These are phyloP conservation scores for Diaporthe aspalathi DNA, from an alignment of 2,329 filamentous ascomycete species.

Conservation along the genomic window DNA sequence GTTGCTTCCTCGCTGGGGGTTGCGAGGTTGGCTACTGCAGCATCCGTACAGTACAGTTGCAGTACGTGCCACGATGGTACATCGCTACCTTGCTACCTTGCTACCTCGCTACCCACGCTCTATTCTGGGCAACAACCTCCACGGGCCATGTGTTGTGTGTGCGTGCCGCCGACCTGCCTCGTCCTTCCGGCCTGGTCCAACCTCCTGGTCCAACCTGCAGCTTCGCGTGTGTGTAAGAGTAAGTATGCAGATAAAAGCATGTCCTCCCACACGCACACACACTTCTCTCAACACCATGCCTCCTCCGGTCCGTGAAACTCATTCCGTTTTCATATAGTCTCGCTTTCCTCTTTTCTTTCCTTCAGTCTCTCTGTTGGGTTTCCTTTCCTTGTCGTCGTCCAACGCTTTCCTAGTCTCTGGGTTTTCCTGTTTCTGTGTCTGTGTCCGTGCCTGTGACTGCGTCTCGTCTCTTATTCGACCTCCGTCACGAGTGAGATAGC, in stretches of 20 bases:
- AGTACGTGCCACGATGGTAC: too few species aligned
- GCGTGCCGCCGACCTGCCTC: constrained; percentile 39
- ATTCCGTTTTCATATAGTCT: constrained; percentile 32
- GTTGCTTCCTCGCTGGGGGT: neutral
- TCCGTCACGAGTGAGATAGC: constrained; percentile 13
- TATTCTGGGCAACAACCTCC: constrained; percentile 37
- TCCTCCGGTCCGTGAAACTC: constrained; percentile 28
- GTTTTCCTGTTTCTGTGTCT: constrained; percentile 33
- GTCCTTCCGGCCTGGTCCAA: too few species aligned
- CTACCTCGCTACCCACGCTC: constrained; percentile 30
- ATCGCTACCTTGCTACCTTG: too few species aligned
- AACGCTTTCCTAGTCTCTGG: constrained; percentile 33
- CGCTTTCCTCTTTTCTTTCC: constrained; percentile 24
- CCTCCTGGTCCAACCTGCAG: constrained; percentile 16
- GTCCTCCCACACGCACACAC: constrained; percentile 4
- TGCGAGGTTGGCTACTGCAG: neutral
- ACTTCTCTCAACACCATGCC: neutral
- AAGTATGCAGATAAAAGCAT: constrained; percentile 30
- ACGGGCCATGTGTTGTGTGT: too few species aligned
- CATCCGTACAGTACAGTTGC: constrained; percentile 2
- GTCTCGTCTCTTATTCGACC: constrained; percentile 14
- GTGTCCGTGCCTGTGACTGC: constrained; percentile 33
- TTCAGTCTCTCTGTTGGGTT: constrained; percentile 35
- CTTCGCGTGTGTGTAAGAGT: constrained; percentile 6
- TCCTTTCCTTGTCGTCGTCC: constrained; percentile 34